phyloP scores from a whole-genome alignment of 495 filamentous ascomycete genomes.

The Penicillium salamii region DNA sequence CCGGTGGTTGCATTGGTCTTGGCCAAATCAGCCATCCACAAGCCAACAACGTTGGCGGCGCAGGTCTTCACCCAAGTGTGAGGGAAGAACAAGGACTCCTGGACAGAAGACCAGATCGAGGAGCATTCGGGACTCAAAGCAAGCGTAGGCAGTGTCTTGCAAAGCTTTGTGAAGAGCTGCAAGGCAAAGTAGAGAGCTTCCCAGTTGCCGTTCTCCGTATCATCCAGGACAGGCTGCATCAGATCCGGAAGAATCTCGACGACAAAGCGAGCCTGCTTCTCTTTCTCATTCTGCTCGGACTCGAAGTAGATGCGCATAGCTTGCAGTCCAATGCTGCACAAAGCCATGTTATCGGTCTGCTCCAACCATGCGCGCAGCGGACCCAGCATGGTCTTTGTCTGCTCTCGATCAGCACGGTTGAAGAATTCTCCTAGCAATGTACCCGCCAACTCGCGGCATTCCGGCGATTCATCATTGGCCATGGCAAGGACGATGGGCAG shows the following conservation, averaged over 20 bases:
- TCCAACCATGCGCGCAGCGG: constrained; percentile 75
- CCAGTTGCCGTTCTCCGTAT: constrained; percentile 57
- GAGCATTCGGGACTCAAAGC: constrained; percentile 55
- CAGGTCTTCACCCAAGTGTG: constrained; percentile 75
- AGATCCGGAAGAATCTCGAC: constrained; percentile 42
- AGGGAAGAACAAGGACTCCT: constrained; percentile 65
- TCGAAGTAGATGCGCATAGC: constrained; percentile 83
- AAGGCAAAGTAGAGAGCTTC: constrained; percentile 78
- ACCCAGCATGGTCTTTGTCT: constrained; percentile 61
- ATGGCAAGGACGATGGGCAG: constrained; percentile 80
- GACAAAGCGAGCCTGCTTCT: constrained; percentile 56
- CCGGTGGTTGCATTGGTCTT: constrained; percentile 52
- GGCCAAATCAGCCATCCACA: constrained; percentile 76
- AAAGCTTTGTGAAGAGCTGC: constrained; percentile 63
- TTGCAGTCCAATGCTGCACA: constrained; percentile 72
- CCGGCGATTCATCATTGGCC: constrained; percentile 80
- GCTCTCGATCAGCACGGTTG: constrained; percentile 71
- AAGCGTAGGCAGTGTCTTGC: constrained; percentile 58
- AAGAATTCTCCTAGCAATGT: constrained; percentile 77
- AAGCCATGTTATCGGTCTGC: constrained; percentile 63
- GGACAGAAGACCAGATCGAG: constrained; percentile 64
- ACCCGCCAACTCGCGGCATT: constrained; percentile 81
- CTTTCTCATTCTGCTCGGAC: constrained; percentile 55
- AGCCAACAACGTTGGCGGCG: constrained; percentile 68
- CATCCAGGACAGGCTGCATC: constrained; percentile 47